Base-by-base conservation (phyloP, 139 green algal species). In the Volvox reticuliferus region DNA sequence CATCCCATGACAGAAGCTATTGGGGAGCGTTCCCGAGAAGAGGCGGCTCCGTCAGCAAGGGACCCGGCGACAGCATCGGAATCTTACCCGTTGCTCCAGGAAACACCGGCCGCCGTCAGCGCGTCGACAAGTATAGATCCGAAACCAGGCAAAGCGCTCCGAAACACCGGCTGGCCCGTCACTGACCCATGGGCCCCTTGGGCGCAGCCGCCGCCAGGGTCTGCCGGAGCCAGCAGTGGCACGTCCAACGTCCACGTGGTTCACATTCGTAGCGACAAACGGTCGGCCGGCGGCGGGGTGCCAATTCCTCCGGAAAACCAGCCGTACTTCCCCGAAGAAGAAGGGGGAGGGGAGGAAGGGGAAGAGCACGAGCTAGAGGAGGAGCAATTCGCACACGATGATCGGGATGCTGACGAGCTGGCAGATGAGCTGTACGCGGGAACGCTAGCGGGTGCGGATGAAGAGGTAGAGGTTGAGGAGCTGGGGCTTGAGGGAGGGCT, bases 271-370 rank as follows among this genome's bases (percentile, higher is more conserved):
- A 89, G 84, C 68, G 84, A 32, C 37, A 89, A 89, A 71, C 85
- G 85, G 28, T 28, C 85, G 28, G 37, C 69, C 0, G 69, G 69
- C 85, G 85, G 85, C 36, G 85, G 85, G 37, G 85, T 89, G 85
- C 69, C 85, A 26, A 89, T 89, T 36, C 85, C 85, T 24, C 85
- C 85, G 1, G 69, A 89, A 50, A 26, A 28, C 0, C 85, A 82
- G 85, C 85, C 85, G 26, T 89, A 89, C 69, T 89, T 89, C 44
- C 69, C 85, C 30, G 85, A 89, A 3, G 85, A 89, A 26, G 84
- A 89, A 37, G 84, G 67, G 0, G 83, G 79, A 6, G 83, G 79
- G 1, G 36, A 71, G 13, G 84, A 68, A 2, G 84, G 44, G 12
- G 82, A 79, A 19, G 65, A 68, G 36, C 28, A 82, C 13, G 85